A percentile compares a stretch with the other conserved stretches of the same genome.
These are phyloP conservation scores for Ilex aquifolium DNA, from an alignment of 257 asterid genomes.

Conservation along the genomic window DNA sequence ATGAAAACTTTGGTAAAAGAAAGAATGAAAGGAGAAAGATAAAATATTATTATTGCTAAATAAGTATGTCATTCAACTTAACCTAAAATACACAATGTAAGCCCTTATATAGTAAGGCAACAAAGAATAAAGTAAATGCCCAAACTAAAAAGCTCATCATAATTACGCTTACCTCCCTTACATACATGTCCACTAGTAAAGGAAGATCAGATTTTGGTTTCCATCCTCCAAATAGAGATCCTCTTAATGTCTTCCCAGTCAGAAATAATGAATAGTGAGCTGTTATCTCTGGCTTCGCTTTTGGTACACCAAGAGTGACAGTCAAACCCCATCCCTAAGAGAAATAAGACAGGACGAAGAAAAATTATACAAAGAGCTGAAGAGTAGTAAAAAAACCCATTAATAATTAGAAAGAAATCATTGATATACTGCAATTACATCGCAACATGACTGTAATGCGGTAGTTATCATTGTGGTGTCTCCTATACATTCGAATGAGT, in stretches of 20 bases:
- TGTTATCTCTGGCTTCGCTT: slow-evolving; percentile 63
- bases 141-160: not conserved
- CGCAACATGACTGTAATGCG: slow-evolving; percentile 85
- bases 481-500: slow-evolving; percentile 91
- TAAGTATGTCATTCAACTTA: too few relatives aligned
- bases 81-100: too few relatives aligned
- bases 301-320: slow-evolving; percentile 91
- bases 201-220: slow-evolving; percentile 92
- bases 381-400: not conserved
- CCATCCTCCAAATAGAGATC: slow-evolving; percentile 95
- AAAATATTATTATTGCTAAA: too few relatives aligned
- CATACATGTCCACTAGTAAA: slow-evolving; percentile 73
- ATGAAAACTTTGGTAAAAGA: too few relatives aligned
- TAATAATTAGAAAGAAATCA: not conserved
- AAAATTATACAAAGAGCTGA: not conserved
- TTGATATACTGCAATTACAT: slow-evolving; percentile 33
- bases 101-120: too few relatives aligned
- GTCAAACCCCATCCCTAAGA: slow-evolving; percentile 93
- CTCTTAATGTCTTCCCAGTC: slow-evolving; percentile 71
- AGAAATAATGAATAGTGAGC: slow-evolving; percentile 82
- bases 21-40: too few relatives aligned
- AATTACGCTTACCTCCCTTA: slow-evolving; percentile 44
- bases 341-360: not conserved
- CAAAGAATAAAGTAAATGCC: too few relatives aligned
- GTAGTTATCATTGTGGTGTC: slow-evolving; percentile 69